phyloP scores from a whole-genome alignment of 2,329 filamentous ascomycete genomes.

The Amauroascus niger region DNA sequence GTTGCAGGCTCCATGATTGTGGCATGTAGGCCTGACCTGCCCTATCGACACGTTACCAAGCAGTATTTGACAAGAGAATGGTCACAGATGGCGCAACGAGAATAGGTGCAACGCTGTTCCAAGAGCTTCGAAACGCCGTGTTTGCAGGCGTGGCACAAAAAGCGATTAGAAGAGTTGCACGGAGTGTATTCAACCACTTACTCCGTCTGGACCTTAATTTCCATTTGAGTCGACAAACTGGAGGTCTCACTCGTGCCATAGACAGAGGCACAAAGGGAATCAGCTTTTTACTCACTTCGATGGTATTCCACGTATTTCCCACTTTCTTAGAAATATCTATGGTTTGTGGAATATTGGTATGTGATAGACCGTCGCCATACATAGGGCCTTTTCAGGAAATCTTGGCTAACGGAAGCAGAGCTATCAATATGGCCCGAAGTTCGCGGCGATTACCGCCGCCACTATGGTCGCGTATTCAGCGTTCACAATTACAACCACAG shows the following conservation, averaged over 20 bases:
- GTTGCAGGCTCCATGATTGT: conserved; percentile 88
- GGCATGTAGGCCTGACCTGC: conserved; percentile 50
- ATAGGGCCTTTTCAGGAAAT: background rate
- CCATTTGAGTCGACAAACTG: conserved; percentile 87
- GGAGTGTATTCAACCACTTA: conserved; percentile 86
- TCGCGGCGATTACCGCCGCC: conserved; percentile 76
- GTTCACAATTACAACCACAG: conserved; percentile 95
- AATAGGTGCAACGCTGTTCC: conserved; percentile 79
- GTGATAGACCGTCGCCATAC: conserved; percentile 11
- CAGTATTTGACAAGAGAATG: conserved; percentile 1
- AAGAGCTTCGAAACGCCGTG: conserved; percentile 89
- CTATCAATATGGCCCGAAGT: conserved; percentile 86
- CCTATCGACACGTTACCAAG: background rate
- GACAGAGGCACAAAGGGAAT: conserved; percentile 98
- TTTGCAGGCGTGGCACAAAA: conserved; percentile 97
- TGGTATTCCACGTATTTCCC: conserved; percentile 95
- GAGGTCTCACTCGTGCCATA: conserved; percentile 84
- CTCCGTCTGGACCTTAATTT: conserved; percentile 85
- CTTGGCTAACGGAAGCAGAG: conserved; percentile 43
- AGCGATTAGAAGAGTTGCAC: conserved; percentile 80
- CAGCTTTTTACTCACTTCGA: conserved; percentile 90
- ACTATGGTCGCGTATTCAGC: conserved; percentile 92
- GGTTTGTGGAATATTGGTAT: conserved; percentile 81
- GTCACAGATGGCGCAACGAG: conserved; percentile 65
- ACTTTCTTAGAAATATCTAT: conserved; percentile 89